Base-by-base conservation (phyloP, 2,329 filamentous ascomycete genomes). In the Trichoderma breve region DNA sequence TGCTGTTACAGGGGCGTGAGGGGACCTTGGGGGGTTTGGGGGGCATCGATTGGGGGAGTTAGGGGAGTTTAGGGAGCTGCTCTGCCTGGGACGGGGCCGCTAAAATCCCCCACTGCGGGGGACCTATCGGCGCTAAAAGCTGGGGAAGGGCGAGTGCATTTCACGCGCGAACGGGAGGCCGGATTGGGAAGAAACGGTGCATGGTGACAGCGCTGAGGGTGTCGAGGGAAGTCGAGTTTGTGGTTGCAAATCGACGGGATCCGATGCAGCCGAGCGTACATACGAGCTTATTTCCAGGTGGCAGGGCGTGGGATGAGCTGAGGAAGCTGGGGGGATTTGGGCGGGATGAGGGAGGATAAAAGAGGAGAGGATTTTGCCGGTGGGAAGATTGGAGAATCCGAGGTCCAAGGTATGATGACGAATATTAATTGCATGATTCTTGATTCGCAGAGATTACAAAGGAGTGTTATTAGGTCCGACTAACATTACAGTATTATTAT, bases 111-210 rank as follows among this genome's bases (percentile, higher is more conserved):
- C 69, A 58, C 61, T 69, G 70, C 63, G 70, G 72, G 72, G 63
- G 36, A 36, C 47, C 36, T 55, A 64, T 71, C 72, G 72, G 70
- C 72, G 72, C 72, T 69, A 73, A 73, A 73, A 72, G 63, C 70
- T 73, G 72, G 72, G 72, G 72, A 72, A 72, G 53, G 30, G 43
- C 21, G 67, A 57, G 28, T 32, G 55, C 58, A 55, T 53, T 53
- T 36, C 24, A n/a, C 57, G 60, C 14, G 60, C 14, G 43, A 34
- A 30, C 43, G 47, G 68, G 12, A 6, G 60, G 39, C 66, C 34
- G 18, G 21, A 60, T 69, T 69, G 55, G 66, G 39, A 34, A 11
- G 66, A 51, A 8, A 8, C 5, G 26, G 39, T 30, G 53, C 39
- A 53, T 55, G 26, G 28, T 28, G 28, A 15, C 28, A 24, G n/a